A percentile compares a stretch with the other conserved stretches of the same genome.
Conservation (phyloP, 495 filamentous ascomycete species). For the Lasiosphaeris hirsuta region DNA sequence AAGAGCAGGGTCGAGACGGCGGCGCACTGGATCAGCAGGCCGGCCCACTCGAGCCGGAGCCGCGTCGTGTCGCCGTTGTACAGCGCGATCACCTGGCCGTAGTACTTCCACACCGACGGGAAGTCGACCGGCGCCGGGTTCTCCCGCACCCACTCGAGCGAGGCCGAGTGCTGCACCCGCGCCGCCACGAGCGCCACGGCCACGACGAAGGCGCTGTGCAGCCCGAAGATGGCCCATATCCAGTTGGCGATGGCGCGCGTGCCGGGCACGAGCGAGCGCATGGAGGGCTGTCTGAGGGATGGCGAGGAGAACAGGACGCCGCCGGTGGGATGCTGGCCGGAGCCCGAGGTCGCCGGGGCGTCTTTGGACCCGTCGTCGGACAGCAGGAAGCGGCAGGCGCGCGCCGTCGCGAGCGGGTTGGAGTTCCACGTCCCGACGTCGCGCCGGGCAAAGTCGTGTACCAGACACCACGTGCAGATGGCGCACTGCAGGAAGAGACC, state of each 20-base stretch:
- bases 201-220: background rate
- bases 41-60: background rate
- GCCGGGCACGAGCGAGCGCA: background rate
- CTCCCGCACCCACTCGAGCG: background rate
- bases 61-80: background rate
- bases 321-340: background rate
- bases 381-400: background rate
- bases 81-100: background rate
- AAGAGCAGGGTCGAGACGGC: background rate
- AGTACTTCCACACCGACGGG: background rate
- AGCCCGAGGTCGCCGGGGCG: background rate
- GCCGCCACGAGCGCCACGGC: background rate
- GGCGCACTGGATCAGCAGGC: conserved; percentile 5
- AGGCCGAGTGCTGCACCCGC: background rate
- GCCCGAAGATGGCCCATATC: conserved; percentile 1
- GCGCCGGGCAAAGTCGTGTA: background rate
- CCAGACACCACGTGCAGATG: conserved; percentile 9
- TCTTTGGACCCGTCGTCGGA: background rate
- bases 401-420: conserved; percentile 4
- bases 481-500: conserved; percentile 3
- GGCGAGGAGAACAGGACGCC: background rate
- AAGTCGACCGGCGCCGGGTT: background rate
- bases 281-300: background rate
- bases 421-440: conserved; percentile 1
- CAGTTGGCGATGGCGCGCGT: conserved; percentile 5